These are phyloP conservation scores for Acacia concinna DNA, from an alignment of 331 rosid genomes.

Conservation along the genomic window DNA sequence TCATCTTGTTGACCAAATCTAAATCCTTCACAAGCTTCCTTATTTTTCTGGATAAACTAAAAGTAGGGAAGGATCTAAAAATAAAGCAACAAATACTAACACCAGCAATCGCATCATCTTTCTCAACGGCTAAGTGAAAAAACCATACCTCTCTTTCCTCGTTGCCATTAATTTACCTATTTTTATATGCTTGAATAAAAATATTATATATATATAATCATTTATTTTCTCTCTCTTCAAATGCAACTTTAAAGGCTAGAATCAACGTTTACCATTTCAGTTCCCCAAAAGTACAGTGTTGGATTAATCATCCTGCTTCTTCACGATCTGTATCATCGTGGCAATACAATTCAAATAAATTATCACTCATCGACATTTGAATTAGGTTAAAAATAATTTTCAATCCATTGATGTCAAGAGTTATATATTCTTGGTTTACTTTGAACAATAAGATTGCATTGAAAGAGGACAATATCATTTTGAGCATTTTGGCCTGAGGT, in stretches of 20 bases:
- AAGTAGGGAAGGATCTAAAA: constrained; percentile 36
- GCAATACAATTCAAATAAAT: not conserved
- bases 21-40: constrained; percentile 27
- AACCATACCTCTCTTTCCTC: constrained; percentile 30
- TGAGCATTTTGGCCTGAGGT: not conserved
- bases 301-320: constrained; percentile 2
- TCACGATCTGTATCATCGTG: not conserved
- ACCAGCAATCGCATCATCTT: not conserved
- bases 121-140: not conserved
- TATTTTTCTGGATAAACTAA: constrained; percentile 34
- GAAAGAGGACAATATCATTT: not conserved
- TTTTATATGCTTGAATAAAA: constrained; percentile 7
- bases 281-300: not conserved
- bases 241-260: constrained; percentile 27
- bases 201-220: not conserved
- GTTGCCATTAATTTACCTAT: constrained; percentile 5
- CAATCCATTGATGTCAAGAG: not conserved
- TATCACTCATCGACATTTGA: not conserved
- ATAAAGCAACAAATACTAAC: constrained; percentile 20
- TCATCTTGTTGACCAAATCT: constrained; percentile 43
- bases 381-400: constrained; percentile 3
- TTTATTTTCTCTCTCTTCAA: constrained; percentile 12
- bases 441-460: constrained; percentile 13
- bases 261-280: constrained; percentile 11
- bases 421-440: not conserved